These are phyloP conservation scores for Bipolaris oryzae DNA, from an alignment of 2,329 filamentous ascomycete species.

Conservation along the genomic window DNA sequence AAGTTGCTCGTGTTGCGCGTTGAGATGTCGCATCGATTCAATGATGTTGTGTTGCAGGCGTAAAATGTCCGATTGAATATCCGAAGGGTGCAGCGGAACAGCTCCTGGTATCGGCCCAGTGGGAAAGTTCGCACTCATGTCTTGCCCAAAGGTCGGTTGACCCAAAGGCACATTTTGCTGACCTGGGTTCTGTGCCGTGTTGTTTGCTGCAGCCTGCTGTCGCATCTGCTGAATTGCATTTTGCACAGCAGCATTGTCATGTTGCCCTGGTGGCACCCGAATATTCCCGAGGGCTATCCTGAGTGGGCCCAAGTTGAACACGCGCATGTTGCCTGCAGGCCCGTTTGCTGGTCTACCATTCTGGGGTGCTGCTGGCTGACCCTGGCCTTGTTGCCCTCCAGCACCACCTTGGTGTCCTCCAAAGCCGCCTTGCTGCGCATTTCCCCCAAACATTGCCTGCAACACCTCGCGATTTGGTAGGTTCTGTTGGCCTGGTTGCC, in stretches of 20 bases:
- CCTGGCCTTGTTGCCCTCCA: conserved; percentile 26
- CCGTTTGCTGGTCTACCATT: conserved; percentile 28
- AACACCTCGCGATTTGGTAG: conserved; percentile 24
- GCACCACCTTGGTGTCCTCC: conserved; percentile 24
- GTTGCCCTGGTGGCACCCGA: conserved; percentile 37
- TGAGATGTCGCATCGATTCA: conserved; percentile 43
- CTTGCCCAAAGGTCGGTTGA: conserved; percentile 17
- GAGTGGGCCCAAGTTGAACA: conserved; percentile 47
- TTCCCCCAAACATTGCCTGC: conserved; percentile 27
- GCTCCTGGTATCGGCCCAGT: conserved; percentile 26
- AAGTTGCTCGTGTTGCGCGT: conserved; percentile 43
- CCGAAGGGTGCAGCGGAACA: conserved; percentile 37
- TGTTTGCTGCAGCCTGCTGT: conserved; percentile 29
- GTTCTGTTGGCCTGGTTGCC: conserved; percentile 27
- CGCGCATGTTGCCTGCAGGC: conserved; percentile 41
- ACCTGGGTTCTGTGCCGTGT: conserved; percentile 30
- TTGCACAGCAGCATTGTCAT: conserved; percentile 31
- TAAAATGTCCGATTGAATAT: conserved; percentile 46
- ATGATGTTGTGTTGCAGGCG: conserved; percentile 48
- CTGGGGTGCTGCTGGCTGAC: conserved; percentile 20
- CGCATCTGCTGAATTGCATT: conserved; percentile 34
- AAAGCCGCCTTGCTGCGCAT: conserved; percentile 24
- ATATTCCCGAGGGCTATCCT: conserved; percentile 44
- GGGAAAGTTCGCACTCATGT: conserved; percentile 13
- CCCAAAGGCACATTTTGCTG: conserved; percentile 24